Conservation (phyloP, 108 stramenopile species). For the Cyclotella kingstonii region DNA sequence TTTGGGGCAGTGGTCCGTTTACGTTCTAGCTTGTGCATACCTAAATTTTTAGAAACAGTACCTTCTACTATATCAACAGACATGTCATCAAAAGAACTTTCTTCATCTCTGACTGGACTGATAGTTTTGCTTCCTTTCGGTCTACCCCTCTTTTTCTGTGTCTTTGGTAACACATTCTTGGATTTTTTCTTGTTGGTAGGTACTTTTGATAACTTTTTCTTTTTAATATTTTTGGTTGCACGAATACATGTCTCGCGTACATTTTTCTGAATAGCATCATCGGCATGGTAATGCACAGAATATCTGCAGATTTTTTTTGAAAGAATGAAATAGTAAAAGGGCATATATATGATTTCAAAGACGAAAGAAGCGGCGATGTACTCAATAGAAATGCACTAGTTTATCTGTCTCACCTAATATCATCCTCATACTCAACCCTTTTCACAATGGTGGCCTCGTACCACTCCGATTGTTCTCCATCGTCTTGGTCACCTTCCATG, state of each 20-base stretch:
- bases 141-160: constrained; percentile 23
- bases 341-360: background rate
- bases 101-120: constrained; percentile 2
- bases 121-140: constrained; percentile 28
- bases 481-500: constrained; percentile 60
- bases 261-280: constrained; percentile 66
- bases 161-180: constrained; percentile 1
- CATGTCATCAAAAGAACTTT: constrained; percentile 31
- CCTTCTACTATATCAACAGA: constrained; percentile 44
- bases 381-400: background rate
- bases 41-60: constrained; percentile 59
- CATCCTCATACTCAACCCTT: constrained; percentile 58
- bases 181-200: constrained; percentile 23
- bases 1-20: constrained; percentile 40
- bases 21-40: constrained; percentile 24
- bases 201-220: constrained; percentile 29
- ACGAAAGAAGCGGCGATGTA: background rate
- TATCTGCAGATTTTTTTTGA: constrained; percentile 35
- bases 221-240: constrained; percentile 49
- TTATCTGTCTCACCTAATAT: constrained; percentile 39
- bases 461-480: constrained; percentile 54
- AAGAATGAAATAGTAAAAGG: constrained; percentile 14
- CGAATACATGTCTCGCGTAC: constrained; percentile 66
- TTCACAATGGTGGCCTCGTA: constrained; percentile 65
- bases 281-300: constrained; percentile 67